phyloP scores from a whole-genome alignment of 805 yeast genomes.

The Ogataea nakhonphanomensis region DNA sequence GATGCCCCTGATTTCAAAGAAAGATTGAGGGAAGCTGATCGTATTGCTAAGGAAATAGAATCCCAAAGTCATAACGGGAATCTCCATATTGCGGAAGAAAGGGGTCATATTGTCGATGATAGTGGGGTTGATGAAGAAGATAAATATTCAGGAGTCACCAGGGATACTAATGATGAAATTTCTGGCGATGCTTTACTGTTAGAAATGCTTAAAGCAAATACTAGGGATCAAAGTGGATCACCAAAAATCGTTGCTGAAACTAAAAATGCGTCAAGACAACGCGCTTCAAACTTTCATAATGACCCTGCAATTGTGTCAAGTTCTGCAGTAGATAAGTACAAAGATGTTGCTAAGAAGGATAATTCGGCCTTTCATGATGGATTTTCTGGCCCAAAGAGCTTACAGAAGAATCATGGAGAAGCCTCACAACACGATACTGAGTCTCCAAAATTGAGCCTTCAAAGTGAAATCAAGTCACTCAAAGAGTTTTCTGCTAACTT shows the following conservation, averaged over 20 bases:
- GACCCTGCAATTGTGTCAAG: conserved; percentile 69
- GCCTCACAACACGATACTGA: conserved; percentile 24
- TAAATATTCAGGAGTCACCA: conserved; percentile 87
- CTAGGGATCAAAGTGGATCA: conserved; percentile 20
- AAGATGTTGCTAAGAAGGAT: neutral
- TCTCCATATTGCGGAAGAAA: conserved; percentile 85
- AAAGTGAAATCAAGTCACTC: conserved; percentile 65
- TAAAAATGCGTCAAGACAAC: conserved; percentile 53
- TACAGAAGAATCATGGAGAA: too few species aligned
- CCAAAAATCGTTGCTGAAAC: conserved; percentile 33
- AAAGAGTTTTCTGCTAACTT: conserved; percentile 79
- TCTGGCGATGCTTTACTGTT: conserved; percentile 26
- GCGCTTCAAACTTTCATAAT: conserved; percentile 47
- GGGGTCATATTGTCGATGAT: conserved; percentile 75
- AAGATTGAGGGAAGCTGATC: conserved; percentile 67
- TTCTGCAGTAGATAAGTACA: conserved; percentile 33
- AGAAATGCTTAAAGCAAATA: conserved; percentile 27
- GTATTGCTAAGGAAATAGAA: conserved; percentile 81
- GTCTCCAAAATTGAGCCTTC: conserved; percentile 44
- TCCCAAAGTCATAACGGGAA: conserved; percentile 60
- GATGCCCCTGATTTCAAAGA: conserved; percentile 69
- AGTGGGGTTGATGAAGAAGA: conserved; percentile 94
- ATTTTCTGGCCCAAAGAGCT: too few species aligned
- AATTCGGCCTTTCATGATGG: too few species aligned
- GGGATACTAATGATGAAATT: conserved; percentile 35